Base-by-base conservation (phyloP, 2,329 filamentous ascomycete species). In the Talaromyces sp. region DNA sequence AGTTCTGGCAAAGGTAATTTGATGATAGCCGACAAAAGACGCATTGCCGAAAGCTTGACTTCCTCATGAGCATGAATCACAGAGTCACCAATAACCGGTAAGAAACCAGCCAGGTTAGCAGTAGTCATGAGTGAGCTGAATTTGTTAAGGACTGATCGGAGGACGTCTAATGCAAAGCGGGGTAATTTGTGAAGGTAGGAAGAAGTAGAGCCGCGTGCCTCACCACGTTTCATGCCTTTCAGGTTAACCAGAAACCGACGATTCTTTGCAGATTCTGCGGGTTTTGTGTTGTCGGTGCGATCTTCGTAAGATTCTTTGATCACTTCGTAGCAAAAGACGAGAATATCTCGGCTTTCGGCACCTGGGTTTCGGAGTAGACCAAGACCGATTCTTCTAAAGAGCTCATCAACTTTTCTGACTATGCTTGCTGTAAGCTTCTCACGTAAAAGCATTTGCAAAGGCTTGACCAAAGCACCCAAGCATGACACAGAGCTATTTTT, bases 241-340 rank as follows among this genome's bases (percentile, higher is more conserved):
- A 85, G 77, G 62, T 92, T 91, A 29, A 96, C 81, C 9, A 97
- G 80, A 68, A 94, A 97, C 59, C 88, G 86, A 59, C 69, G 61
- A 58, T 72, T 69, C 14, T 64, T 64, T 8, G 66, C 64, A 46
- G 72, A 65, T 24, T 62, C 61, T 14, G 51, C 54, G 6, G 54
- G 35, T 14, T 17, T 57, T 11, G 35, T 27, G 11, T 55, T 38
- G 10, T 62, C 54, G 61, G 65, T 73, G 57, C 60, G 67, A 61
- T 83, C 84, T 62, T 84, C 85, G 73, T 96, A 95, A 0, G 91
- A 89, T 64, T 92, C 88, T 70, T 95, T 90, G 46, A 97, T 90
- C 53, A 97, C 84, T 73, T 97, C 91, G 71, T 96, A 97, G 72
- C 92, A 96, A 74, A 99, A 97, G 0, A 96, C 79, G n/a, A 99